A percentile compares a stretch with the other conserved stretches of the same genome.
Evolutionary conservation across 805 yeast species (phyloP).

Genomic region (Candida verbasci): DNA sequence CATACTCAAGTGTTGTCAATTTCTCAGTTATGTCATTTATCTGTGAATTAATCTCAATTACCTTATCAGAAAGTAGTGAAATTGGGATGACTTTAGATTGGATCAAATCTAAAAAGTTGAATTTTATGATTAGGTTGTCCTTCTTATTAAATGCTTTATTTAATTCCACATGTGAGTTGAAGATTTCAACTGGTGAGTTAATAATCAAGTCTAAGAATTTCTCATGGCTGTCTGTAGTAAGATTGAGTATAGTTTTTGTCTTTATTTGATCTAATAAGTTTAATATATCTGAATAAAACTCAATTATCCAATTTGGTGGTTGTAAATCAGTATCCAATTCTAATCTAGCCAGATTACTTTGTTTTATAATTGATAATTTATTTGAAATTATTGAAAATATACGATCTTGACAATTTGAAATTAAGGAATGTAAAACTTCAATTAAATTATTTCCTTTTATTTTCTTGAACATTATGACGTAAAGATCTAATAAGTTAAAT

Average conservation of each 20-base stretch:
- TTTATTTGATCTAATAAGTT: conserved; percentile 47
- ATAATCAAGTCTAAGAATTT: conserved; percentile 40
- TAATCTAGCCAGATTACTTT: conserved; percentile 35
- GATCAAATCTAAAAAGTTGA: conserved; percentile 60
- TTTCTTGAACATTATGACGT: conserved; percentile 63
- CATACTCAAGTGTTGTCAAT: conserved; percentile 44
- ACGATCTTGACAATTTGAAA: conserved; percentile 22
- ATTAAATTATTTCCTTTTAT: conserved; percentile 18
- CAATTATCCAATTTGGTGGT: conserved; percentile 81
- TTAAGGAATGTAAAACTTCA: conserved; percentile 19
- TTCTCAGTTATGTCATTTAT: conserved; percentile 33
- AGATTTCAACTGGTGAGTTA: conserved; percentile 41
- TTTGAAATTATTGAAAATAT: conserved; percentile 22
- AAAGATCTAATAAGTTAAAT: conserved; percentile 61
- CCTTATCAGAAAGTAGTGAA: conserved; percentile 34
- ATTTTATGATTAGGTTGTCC: conserved; percentile 41
- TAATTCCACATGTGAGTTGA: conserved; percentile 27
- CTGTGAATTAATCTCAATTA: conserved; percentile 27
- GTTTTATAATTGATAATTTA: conserved; percentile 26
- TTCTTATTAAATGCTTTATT: conserved; percentile 24
- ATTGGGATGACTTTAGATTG: conserved; percentile 49
- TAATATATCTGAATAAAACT: conserved; percentile 57
- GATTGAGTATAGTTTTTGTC: conserved; percentile 37
- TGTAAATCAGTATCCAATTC: conserved; percentile 53
- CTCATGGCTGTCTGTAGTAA: conserved; percentile 30